These are phyloP conservation scores for Dactylellina cionopaga DNA, from an alignment of 2,329 filamentous ascomycete genomes.

Conservation along the genomic window DNA sequence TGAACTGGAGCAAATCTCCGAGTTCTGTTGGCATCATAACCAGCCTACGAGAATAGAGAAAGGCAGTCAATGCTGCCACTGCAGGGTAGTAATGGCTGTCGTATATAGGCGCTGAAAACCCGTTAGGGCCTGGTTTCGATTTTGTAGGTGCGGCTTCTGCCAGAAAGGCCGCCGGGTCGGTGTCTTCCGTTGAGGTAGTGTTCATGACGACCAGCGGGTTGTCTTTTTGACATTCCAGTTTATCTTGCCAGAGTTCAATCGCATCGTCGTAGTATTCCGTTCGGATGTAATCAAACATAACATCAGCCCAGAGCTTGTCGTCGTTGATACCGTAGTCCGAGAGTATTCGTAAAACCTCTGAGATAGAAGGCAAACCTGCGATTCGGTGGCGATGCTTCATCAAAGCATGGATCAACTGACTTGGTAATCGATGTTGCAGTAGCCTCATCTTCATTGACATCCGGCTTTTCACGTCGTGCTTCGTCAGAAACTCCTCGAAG, in stretches of 20 bases:
- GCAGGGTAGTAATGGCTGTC: constrained; percentile 31
- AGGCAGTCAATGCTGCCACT: constrained; percentile 34
- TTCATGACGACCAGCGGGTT: constrained; percentile 16
- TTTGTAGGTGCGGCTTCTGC: neutral
- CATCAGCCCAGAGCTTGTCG: constrained; percentile 44
- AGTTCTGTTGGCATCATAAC: constrained; percentile 36
- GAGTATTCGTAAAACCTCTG: constrained; percentile 28
- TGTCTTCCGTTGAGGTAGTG: neutral
- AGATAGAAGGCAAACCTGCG: constrained; percentile 34
- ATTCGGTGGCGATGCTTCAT: constrained; percentile 24
- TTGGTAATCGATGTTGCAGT: constrained; percentile 20
- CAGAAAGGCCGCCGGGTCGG: neutral
- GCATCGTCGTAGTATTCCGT: constrained; percentile 41
- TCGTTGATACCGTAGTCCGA: constrained; percentile 21
- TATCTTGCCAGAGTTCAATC: constrained; percentile 34
- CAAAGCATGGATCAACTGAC: constrained; percentile 1
- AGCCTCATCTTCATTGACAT: constrained; percentile 31
- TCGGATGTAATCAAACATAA: constrained; percentile 48
- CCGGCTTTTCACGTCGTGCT: constrained; percentile 1
- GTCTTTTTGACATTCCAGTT: constrained; percentile 30
- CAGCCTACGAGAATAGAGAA: constrained; percentile 18
- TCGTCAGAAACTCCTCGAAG: constrained; percentile 21
- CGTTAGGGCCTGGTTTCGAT: neutral
- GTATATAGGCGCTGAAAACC: neutral
- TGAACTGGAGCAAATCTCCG: constrained; percentile 29